Base-by-base conservation (phyloP, 1,284 basidiomycete genomes). In the Microbotryomycetes sp. region DNA sequence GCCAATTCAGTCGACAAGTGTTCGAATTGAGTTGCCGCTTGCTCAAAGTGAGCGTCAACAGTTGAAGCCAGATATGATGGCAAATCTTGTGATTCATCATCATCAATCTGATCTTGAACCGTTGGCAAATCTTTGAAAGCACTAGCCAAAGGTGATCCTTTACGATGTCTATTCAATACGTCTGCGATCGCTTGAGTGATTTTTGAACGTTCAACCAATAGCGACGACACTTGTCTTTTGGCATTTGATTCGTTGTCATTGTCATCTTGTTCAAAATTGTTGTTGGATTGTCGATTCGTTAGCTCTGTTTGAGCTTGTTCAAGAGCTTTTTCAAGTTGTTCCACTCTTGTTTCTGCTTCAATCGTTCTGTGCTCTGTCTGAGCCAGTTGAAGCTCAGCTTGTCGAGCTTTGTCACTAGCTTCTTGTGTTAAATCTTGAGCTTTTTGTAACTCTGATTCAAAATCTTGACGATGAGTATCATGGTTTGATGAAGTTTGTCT, bases 101-200 rank as follows among this genome's bases (percentile, higher is more conserved):
- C 14, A 19, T 52, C 50, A 23, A 54, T n/a, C 25, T 59, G 56
- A 42, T 68, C 66, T 47, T 68, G 59, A 26, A 66, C 56, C 0
- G 48, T 6, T 26, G 63, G 60, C 3, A 54, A 25, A 3, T 60
- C 62, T 12, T 62, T 56, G 7, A 68, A 42, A 1, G 46, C 57
- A 7, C 51, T 25, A 6, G 63, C 66, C 23, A 65, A 46, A 1
- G 22, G 25, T 7, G 25, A 29, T 1, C 59, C 52, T 3, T 61
- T 61, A 15, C 66, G 61, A 16, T 68, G 64, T 7, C 66, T 61
- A 0, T 62, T 56, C 15, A 68, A 30, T 32, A 68, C 64, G 57
- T 68, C 66, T 22, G 59, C 64, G 47, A 68, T 50, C 5, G 64
- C 32, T 23, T 64, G 59, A 2, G 36, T 28, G 32, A 64, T 22